These are phyloP conservation scores for Bipolaris sorokiniana DNA, from an alignment of 2,329 filamentous ascomycete species.

Conservation along the genomic window DNA sequence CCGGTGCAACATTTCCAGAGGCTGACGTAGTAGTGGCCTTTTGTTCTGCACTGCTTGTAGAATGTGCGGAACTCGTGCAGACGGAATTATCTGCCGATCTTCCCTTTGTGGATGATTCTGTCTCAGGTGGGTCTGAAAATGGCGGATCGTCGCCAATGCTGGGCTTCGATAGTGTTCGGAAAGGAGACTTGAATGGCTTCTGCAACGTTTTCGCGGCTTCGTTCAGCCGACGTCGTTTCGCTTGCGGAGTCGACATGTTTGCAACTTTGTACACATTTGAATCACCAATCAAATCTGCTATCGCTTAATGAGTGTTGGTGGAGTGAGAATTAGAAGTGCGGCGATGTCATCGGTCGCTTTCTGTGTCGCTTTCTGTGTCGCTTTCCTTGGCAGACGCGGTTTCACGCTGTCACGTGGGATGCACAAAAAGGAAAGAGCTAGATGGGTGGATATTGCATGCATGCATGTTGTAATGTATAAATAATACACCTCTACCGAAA, in stretches of 20 bases:
- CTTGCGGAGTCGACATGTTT: conserved; percentile 57
- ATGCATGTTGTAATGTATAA: neutral
- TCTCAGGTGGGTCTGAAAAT: conserved; percentile 35
- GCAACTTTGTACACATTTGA: conserved; percentile 23
- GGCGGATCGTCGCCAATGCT: conserved; percentile 29
- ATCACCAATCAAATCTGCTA: neutral
- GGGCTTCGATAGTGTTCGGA: conserved; percentile 56
- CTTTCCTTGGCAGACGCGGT: conserved; percentile 8
- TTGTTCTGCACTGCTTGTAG: neutral
- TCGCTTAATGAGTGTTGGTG: neutral
- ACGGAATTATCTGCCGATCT: neutral
- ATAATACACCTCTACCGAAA: too few species aligned
- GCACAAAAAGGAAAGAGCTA: neutral
- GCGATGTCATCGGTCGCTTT: conserved; percentile 14
- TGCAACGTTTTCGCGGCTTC: conserved; percentile 64
- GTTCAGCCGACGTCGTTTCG: conserved; percentile 69
- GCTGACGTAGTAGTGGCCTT: neutral
- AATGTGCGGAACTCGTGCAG: neutral
- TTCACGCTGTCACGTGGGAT: conserved; percentile 11
- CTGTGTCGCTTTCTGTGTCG: neutral
- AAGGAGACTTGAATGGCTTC: conserved; percentile 75
- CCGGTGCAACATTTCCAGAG: neutral
- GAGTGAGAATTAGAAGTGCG: neutral
- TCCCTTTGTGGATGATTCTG: conserved; percentile 5
- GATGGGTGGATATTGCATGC: neutral